Evolutionary conservation across 2,329 filamentous ascomycete genomes (phyloP).

Genomic region (Xylaria sp.): DNA sequence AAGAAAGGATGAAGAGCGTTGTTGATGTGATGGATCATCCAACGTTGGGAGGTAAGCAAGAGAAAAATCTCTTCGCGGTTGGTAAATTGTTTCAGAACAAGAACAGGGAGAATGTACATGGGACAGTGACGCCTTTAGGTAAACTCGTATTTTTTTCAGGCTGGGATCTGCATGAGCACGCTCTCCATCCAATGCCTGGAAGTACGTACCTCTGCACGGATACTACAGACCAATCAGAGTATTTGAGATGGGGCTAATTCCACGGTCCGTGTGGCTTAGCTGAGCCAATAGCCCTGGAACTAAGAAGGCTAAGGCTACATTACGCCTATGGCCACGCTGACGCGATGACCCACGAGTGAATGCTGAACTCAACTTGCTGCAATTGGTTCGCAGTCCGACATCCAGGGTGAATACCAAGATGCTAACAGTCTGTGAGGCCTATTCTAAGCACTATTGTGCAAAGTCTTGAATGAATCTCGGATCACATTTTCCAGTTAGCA

Average conservation of each 20-base stretch:
- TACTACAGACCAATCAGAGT: slow-evolving; percentile 20
- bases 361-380: background rate
- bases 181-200: slow-evolving; percentile 32
- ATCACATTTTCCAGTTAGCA: background rate
- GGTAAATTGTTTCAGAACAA: slow-evolving; percentile 43
- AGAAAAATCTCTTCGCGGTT: slow-evolving; percentile 41
- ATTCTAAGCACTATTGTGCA: background rate
- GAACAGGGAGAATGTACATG: slow-evolving; percentile 39
- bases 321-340: slow-evolving; percentile 2
- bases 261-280: slow-evolving; percentile 32
- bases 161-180: slow-evolving; percentile 36
- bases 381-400: slow-evolving; percentile 20
- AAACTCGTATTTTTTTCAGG: slow-evolving; percentile 46
- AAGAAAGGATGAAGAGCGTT: slow-evolving; percentile 29
- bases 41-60: slow-evolving; percentile 39
- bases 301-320: slow-evolving; percentile 3
- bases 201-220: slow-evolving; percentile 24
- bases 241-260: slow-evolving; percentile 6
- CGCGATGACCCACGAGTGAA: background rate
- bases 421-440: background rate
- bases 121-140: slow-evolving; percentile 40
- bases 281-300: slow-evolving; percentile 9
- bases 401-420: background rate
- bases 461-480: background rate
- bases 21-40: slow-evolving; percentile 44